Evolutionary conservation across 2,329 filamentous ascomycete species (phyloP).

Genomic region (Aspergillus hortae): DNA sequence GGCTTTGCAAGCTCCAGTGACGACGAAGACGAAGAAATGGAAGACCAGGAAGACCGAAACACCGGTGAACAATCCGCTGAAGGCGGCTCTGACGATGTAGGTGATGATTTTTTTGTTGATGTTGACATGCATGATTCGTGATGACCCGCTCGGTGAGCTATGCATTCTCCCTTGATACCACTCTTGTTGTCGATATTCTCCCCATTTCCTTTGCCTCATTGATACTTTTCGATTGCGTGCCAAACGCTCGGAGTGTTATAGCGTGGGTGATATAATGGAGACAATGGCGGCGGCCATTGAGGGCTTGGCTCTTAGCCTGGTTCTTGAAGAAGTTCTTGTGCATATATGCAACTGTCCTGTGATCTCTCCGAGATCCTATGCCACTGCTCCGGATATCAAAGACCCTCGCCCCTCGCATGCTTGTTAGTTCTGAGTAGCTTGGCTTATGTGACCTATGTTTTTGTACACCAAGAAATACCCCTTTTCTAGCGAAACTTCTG

Average conservation of each 20-base stretch:
- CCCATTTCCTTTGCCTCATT: constrained; percentile 5
- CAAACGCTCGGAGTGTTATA: constrained; percentile 10
- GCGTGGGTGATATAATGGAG: constrained; percentile 16
- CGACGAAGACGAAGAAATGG: constrained; percentile 92
- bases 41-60: constrained; percentile 56
- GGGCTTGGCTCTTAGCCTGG: constrained; percentile 16
- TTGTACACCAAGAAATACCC: constrained; percentile 4
- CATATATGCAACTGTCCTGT: constrained; percentile 20
- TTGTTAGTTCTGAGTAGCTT: constrained; percentile 3
- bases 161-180: constrained; percentile 10
- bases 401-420: constrained; percentile 13
- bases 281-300: constrained; percentile 12
- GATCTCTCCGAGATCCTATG: constrained; percentile 17
- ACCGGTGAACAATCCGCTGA: constrained; percentile 40
- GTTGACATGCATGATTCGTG: constrained; percentile 59
- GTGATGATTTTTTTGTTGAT: constrained; percentile 60
- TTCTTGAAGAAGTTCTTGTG: constrained; percentile 19
- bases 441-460: constrained; percentile 6
- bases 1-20: constrained; percentile 94
- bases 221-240: background rate
- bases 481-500: background rate
- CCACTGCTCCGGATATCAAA: constrained; percentile 12
- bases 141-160: constrained; percentile 8
- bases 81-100: constrained; percentile 62
- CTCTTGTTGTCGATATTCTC: constrained; percentile 5